These are phyloP conservation scores for Cruciata laevipes DNA, from an alignment of 257 asterid genomes.

Conservation along the genomic window DNA sequence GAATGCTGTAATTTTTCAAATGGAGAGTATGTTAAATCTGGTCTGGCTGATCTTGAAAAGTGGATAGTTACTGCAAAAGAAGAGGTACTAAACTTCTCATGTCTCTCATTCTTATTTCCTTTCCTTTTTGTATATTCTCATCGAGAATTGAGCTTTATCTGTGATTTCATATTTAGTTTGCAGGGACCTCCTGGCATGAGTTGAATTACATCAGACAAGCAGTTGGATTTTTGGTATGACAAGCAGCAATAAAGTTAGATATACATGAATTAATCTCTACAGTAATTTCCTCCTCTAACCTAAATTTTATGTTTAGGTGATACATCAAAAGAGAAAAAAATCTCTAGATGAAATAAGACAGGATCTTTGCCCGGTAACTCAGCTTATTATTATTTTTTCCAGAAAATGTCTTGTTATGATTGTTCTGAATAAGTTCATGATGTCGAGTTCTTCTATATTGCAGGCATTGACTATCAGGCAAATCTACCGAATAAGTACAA, in stretches of 20 bases:
- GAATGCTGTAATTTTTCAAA: conserved; percentile 97
- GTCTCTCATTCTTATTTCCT: background rate
- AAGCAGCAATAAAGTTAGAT: conserved; percentile 10
- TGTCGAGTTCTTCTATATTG: conserved; percentile 8
- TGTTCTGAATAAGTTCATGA: conserved; percentile 2
- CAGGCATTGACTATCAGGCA: conserved; percentile 92
- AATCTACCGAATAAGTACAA: conserved; percentile 91
- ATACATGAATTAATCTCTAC: conserved; percentile 5
- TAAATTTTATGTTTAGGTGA: conserved; percentile 47
- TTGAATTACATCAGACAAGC: conserved; percentile 96
- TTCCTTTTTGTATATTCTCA: background rate
- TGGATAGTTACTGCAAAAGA: conserved; percentile 88
- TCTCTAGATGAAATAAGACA: conserved; percentile 90
- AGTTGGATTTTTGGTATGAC: conserved; percentile 89
- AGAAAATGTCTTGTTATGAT: background rate
- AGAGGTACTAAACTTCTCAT: conserved; percentile 45
- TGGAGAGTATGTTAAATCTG: conserved; percentile 98
- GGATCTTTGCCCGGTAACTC: conserved; percentile 92
- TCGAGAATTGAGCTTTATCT: conserved; percentile 20
- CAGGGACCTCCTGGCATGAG: conserved; percentile 99
- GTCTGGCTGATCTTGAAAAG: conserved; percentile 92
- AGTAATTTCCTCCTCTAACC: conserved; percentile 8
- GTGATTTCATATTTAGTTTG: conserved; percentile 54
- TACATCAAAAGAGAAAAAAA: conserved; percentile 94
- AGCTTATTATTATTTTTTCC: conserved; percentile 12